Base-by-base conservation (phyloP, 1,139 yeast genomes). In the Yamadazyma friedrichii region DNA sequence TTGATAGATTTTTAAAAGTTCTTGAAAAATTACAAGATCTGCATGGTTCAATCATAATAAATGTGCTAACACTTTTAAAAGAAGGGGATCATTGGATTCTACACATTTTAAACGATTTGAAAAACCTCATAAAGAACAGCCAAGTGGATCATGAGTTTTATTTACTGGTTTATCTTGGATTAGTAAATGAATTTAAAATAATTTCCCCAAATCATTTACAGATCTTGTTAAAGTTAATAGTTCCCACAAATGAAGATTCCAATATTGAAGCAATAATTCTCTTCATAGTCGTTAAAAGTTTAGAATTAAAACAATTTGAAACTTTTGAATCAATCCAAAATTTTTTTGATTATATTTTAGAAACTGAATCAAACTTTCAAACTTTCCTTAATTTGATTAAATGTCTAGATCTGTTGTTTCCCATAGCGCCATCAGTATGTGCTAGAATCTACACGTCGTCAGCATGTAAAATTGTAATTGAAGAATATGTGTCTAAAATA, bases 251-350 rank as follows among this genome's bases (percentile, higher is more conserved):
- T 12, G 44, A 47, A 12, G 45, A 46, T 16, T 25, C 47, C 6
- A 46, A 50, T 2, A 36, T 50, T 3, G 45, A 45, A n/a, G 56
- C 65, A 2, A 39, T 52, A 10, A 47, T 62, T 3, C 45, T 66
- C 25, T 49, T 65, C 22, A 52, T 67, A 5, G 43, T 59, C 3
- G 54, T 67, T 4, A 62, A 57, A 29, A 47, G 50, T 32, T 45
- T 64, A 28, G 58, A 62, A 40, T 17, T 47, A 2, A 44, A 54
- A 22, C 51, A 52, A 15, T 33, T 28, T 0, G 46, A 50, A 22
- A 45, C 62, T 0, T 35, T 43, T 3, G 61, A 54, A 6, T 48
- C 52, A 4, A 52, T 67, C 2, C 33, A 43, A 2, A 59, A 55
- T 16, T 64, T 54, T 39, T 52, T 67, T 27, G 70, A 66, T 30